phyloP scores from a whole-genome alignment of 495 filamentous ascomycete genomes.

The Arthonia radiata region DNA sequence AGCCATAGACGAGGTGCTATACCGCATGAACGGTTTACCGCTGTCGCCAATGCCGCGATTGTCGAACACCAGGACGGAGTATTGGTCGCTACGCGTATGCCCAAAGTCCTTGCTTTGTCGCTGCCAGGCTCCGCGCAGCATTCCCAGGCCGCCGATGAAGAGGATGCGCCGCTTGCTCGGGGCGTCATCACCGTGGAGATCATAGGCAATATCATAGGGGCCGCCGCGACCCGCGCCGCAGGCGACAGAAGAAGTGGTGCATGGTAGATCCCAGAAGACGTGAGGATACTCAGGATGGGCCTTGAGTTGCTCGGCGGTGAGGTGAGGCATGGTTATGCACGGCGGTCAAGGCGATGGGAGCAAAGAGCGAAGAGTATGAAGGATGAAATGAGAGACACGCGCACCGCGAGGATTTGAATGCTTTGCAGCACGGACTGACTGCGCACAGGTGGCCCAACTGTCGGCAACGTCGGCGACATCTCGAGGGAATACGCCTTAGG shows the following conservation, averaged over 20 bases:
- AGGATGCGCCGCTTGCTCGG: slow-evolving; percentile 3
- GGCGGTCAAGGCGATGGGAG: slow-evolving; percentile 3
- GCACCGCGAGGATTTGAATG: too few relatives aligned
- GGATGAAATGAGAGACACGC: too few relatives aligned
- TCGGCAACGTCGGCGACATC: too few relatives aligned
- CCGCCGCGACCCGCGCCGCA: slow-evolving; percentile 36
- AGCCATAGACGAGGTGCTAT: slow-evolving; percentile 54
- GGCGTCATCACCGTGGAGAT: slow-evolving; percentile 43
- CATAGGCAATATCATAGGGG: slow-evolving; percentile 45
- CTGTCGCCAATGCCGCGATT: slow-evolving; percentile 41
- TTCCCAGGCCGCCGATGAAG: slow-evolving; percentile 17
- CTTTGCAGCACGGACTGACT: too few relatives aligned
- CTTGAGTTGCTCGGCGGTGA: slow-evolving; percentile 20
- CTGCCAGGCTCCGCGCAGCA: slow-evolving; percentile 32
- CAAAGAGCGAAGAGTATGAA: too few relatives aligned
- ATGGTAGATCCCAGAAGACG: slow-evolving; percentile 38
- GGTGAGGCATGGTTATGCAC: slow-evolving; percentile 7
- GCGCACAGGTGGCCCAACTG: too few relatives aligned
- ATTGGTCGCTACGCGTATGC: slow-evolving; percentile 37
- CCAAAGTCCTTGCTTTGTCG: slow-evolving; percentile 54
- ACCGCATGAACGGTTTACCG: slow-evolving; percentile 45
- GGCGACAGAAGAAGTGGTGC: slow-evolving; percentile 35
- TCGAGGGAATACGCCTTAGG: too few relatives aligned
- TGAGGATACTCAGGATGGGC: slow-evolving; percentile 24
- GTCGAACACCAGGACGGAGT: slow-evolving; percentile 50